Conservation (phyloP, 306 rosid species). For the Casuarina equisetifolia region DNA sequence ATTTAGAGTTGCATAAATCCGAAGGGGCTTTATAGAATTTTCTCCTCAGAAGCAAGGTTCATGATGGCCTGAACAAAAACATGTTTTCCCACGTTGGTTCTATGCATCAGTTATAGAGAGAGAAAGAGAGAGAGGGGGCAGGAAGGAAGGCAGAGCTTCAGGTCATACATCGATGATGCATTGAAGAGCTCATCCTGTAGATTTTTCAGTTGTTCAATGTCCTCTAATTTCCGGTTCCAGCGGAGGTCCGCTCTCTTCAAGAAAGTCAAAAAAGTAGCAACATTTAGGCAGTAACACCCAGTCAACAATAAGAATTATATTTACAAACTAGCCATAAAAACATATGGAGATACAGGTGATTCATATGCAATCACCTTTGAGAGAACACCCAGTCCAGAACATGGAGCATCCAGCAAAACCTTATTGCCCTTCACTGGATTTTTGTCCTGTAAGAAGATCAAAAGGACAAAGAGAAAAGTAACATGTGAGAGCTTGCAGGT, state of each 20-base stretch:
- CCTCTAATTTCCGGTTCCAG: slow-evolving; percentile 74
- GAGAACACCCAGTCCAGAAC: slow-evolving; percentile 92
- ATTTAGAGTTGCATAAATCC: neutral
- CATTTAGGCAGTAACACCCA: slow-evolving; percentile 14
- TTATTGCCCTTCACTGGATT: slow-evolving; percentile 51
- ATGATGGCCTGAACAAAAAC: neutral
- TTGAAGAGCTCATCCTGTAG: slow-evolving; percentile 78
- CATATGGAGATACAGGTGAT: slow-evolving; percentile 3
- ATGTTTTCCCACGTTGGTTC: neutral
- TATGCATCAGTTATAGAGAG: neutral
- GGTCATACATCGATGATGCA: slow-evolving; percentile 72
- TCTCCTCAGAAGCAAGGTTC: neutral
- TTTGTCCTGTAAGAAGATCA: slow-evolving; percentile 45
- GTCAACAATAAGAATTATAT: neutral
- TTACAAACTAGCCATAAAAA: neutral
- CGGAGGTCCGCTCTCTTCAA: slow-evolving; percentile 86
- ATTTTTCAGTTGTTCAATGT: slow-evolving; percentile 66
- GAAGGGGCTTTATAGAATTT: neutral
- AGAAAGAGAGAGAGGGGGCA: slow-evolving; percentile 5
- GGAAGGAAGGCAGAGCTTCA: neutral
- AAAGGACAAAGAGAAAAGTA: slow-evolving; percentile 24
- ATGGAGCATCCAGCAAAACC: slow-evolving; percentile 87
- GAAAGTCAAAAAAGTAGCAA: slow-evolving; percentile 29
- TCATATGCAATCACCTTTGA: slow-evolving; percentile 59
- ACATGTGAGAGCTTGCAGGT: slow-evolving; percentile 9